Evolutionary conservation across 768 basidiomycete genomes (phyloP).

Genomic region (Tricholoma matsutake): DNA sequence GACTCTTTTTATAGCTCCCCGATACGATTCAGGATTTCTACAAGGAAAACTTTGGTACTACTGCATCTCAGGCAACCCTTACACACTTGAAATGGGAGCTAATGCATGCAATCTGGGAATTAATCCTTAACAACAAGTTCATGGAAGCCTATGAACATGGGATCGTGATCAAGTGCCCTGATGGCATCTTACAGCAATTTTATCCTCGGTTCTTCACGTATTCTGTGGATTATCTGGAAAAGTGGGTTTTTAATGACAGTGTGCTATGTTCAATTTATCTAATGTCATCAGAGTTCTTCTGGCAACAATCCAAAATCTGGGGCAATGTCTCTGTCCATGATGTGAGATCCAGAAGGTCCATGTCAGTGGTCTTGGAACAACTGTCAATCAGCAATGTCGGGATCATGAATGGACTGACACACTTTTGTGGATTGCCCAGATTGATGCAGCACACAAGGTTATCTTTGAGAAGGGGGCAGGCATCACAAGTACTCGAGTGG

Average conservation of each 20-base stretch:
- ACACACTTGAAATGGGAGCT: conserved; percentile 27
- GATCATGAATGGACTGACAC: conserved; percentile 8
- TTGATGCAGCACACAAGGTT: conserved; percentile 16
- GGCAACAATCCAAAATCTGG: conserved; percentile 16
- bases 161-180: conserved; percentile 18
- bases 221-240: conserved; percentile 30
- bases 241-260: conserved; percentile 17
- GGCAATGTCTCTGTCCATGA: conserved; percentile 18
- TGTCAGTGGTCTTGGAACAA: conserved; percentile 11
- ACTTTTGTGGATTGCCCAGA: conserved; percentile 3
- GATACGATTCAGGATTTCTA: conserved; percentile 10
- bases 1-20: conserved; percentile 6
- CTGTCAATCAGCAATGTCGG: neutral
- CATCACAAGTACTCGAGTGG: conserved; percentile 24
- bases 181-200: conserved; percentile 22
- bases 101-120: conserved; percentile 25
- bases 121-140: conserved; percentile 23
- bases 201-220: conserved; percentile 27
- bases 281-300: conserved; percentile 15
- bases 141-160: conserved; percentile 24
- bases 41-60: neutral
- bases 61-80: too few species aligned
- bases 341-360: conserved; percentile 12
- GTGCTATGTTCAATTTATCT: neutral
- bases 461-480: conserved; percentile 25